Evolutionary conservation across 805 yeast genomes (phyloP).

Genomic region (Ogataea nakhonphanomensis): DNA sequence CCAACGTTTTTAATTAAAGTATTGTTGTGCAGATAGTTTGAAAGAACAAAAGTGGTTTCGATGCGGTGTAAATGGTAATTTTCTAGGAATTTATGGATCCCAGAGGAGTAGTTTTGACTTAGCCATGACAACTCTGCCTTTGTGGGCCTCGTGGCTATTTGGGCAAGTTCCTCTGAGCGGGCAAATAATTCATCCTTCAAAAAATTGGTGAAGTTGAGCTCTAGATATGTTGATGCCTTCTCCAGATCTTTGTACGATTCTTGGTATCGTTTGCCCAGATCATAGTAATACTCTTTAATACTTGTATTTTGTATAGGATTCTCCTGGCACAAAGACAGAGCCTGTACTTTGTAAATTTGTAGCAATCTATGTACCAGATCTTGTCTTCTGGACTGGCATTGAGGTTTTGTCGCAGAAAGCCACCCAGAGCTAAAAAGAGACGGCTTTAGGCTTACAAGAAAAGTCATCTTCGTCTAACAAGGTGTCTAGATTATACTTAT

Average conservation of each 20-base stretch:
- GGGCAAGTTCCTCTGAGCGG: constrained; percentile 20
- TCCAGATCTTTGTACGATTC: constrained; percentile 6
- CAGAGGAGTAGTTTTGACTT: constrained; percentile 16
- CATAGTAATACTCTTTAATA: constrained; percentile 13
- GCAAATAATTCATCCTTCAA: constrained; percentile 19
- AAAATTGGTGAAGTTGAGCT: constrained; percentile 11
- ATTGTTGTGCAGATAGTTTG: constrained; percentile 20
- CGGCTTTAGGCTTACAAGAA: constrained; percentile 8
- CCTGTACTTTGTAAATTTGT: constrained; percentile 7
- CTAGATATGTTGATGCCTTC: constrained; percentile 5
- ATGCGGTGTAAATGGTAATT: constrained; percentile 26
- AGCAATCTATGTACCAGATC: constrained; percentile 4
- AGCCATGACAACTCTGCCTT: constrained; percentile 20
- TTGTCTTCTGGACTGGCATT: constrained; percentile 1
- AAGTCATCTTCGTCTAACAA: constrained; percentile 2
- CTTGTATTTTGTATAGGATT: constrained; percentile 11
- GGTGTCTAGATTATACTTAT: not conserved
- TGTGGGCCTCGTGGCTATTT: constrained; percentile 13
- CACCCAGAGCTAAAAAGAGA: constrained; percentile 8
- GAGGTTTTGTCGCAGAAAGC: not conserved
- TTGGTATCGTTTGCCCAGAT: constrained; percentile 12
- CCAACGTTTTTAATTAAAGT: constrained; percentile 16
- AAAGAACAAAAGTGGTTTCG: constrained; percentile 24
- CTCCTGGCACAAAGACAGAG: constrained; percentile 8
- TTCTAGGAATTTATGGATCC: constrained; percentile 23